Evolutionary conservation across 2,329 filamentous ascomycete genomes (phyloP).

Genomic region (Fusarium avenaceum): DNA sequence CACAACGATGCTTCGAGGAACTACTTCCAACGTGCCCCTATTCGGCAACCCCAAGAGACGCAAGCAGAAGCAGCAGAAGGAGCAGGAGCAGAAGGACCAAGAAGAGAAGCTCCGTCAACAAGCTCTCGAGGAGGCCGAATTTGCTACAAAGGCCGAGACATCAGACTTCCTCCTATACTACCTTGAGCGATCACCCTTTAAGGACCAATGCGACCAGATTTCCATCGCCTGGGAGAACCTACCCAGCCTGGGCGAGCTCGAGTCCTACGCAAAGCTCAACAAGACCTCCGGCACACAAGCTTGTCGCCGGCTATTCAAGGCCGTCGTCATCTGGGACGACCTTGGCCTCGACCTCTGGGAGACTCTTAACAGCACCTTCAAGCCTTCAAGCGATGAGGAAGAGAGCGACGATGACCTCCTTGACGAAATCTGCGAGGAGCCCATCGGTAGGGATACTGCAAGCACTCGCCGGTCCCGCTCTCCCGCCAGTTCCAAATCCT

Average conservation of each 20-base stretch:
- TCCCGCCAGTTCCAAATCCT: conserved; percentile 36
- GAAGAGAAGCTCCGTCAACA: conserved; percentile 43
- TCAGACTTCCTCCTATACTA: conserved; percentile 52
- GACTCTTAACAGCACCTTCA: conserved; percentile 42
- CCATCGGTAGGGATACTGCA: conserved; percentile 29
- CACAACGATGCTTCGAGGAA: conserved; percentile 42
- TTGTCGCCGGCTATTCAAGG: conserved; percentile 56
- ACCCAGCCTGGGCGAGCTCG: conserved; percentile 53
- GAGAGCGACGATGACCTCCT: conserved; percentile 34
- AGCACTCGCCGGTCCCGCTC: conserved; percentile 32
- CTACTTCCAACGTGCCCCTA: conserved; percentile 42
- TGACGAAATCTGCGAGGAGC: conserved; percentile 36
- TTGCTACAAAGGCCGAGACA: conserved; percentile 50
- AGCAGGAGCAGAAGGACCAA: conserved; percentile 40
- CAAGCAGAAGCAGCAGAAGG: conserved; percentile 45
- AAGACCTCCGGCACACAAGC: conserved; percentile 55
- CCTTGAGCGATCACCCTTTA: conserved; percentile 49
- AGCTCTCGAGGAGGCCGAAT: conserved; percentile 50
- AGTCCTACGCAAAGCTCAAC: conserved; percentile 51
- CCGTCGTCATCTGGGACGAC: conserved; percentile 57
- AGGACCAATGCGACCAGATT: conserved; percentile 52
- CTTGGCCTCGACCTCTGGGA: conserved; percentile 55
- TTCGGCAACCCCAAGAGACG: conserved; percentile 48
- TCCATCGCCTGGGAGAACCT: conserved; percentile 53
- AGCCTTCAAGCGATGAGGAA: conserved; percentile 18